Evolutionary conservation across 2,329 filamentous ascomycete genomes (phyloP).

Genomic region (Clarireedia homoeocarpa): DNA sequence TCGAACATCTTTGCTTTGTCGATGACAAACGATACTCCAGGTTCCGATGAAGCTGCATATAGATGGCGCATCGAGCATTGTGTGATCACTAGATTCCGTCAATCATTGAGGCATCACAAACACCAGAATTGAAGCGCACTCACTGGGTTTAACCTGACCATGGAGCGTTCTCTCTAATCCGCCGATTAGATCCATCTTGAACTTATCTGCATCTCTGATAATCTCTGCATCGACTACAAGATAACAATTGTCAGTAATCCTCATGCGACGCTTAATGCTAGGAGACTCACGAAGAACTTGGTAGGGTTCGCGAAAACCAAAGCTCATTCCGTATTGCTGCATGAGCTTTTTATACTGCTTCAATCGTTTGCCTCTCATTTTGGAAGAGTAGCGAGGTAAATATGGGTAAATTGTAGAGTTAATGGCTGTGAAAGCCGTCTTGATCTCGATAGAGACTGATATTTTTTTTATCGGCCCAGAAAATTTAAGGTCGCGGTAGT

Average conservation of each 20-base stretch:
- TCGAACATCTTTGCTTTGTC: slow-evolving; percentile 68
- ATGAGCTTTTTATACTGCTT: slow-evolving; percentile 87
- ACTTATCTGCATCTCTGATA: slow-evolving; percentile 69
- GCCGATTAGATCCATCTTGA: slow-evolving; percentile 81
- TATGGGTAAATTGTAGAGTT: not conserved
- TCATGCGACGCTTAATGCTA: slow-evolving; percentile 8
- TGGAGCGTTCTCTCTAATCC: slow-evolving; percentile 77
- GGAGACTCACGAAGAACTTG: slow-evolving; percentile 62
- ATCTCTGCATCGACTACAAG: slow-evolving; percentile 71
- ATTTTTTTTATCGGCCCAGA: slow-evolving; percentile 5
- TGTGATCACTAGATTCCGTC: slow-evolving; percentile 54
- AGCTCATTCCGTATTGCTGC: slow-evolving; percentile 80
- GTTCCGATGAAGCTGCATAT: slow-evolving; percentile 53
- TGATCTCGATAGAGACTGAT: slow-evolving; percentile 1
- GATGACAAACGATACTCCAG: slow-evolving; percentile 48
- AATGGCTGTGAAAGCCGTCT: not conserved
- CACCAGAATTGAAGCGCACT: slow-evolving; percentile 24
- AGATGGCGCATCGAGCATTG: slow-evolving; percentile 76
- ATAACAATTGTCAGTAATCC: not conserved
- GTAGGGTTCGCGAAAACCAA: slow-evolving; percentile 89
- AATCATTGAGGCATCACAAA: not conserved
- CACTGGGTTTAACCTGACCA: slow-evolving; percentile 76
- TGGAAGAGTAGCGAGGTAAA: slow-evolving; percentile 20
- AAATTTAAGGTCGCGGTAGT: slow-evolving; percentile 11
- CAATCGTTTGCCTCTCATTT: slow-evolving; percentile 59